phyloP scores from a whole-genome alignment of 768 basidiomycete genomes.

The Trametes meyenii region DNA sequence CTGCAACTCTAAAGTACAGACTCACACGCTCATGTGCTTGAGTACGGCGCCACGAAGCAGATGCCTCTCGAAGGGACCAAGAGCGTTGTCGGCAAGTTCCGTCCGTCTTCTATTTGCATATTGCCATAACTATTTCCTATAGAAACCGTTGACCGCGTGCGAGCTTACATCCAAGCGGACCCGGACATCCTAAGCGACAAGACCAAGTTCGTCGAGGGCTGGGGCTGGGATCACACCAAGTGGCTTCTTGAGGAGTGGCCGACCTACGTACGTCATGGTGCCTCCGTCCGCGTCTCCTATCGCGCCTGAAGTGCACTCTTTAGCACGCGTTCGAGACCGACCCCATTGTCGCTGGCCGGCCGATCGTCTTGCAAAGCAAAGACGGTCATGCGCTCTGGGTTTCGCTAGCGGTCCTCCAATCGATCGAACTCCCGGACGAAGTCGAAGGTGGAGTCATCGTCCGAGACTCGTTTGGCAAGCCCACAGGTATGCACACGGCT shows the following conservation, averaged over 20 bases:
- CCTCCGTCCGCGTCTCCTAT: not conserved
- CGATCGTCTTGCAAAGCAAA: constrained; percentile 79
- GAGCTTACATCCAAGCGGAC: constrained; percentile 59
- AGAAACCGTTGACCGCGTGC: constrained; percentile 69
- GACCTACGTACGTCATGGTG: constrained; percentile 54
- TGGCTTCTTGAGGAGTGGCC: constrained; percentile 69
- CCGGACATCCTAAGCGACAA: constrained; percentile 59
- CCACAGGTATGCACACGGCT: constrained; percentile 58
- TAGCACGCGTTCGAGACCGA: constrained; percentile 77
- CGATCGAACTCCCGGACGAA: constrained; percentile 61
- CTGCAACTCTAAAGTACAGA: constrained; percentile 44
- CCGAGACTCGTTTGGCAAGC: constrained; percentile 62
- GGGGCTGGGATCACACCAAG: constrained; percentile 91
- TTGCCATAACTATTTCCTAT: not conserved
- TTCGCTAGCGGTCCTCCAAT: constrained; percentile 59
- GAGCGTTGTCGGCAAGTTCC: constrained; percentile 53
- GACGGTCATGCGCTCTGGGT: constrained; percentile 93
- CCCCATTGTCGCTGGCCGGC: constrained; percentile 64
- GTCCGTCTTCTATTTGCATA: not conserved
- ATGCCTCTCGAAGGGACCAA: constrained; percentile 66
- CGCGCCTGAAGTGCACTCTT: too few relatives aligned
- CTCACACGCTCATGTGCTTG: constrained; percentile 78
- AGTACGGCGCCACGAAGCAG: constrained; percentile 70
- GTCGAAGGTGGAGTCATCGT: constrained; percentile 84
- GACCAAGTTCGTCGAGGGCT: constrained; percentile 69